These are phyloP conservation scores for Chlorella variabilis DNA, from an alignment of 163 green algal genomes.

Conservation along the genomic window DNA sequence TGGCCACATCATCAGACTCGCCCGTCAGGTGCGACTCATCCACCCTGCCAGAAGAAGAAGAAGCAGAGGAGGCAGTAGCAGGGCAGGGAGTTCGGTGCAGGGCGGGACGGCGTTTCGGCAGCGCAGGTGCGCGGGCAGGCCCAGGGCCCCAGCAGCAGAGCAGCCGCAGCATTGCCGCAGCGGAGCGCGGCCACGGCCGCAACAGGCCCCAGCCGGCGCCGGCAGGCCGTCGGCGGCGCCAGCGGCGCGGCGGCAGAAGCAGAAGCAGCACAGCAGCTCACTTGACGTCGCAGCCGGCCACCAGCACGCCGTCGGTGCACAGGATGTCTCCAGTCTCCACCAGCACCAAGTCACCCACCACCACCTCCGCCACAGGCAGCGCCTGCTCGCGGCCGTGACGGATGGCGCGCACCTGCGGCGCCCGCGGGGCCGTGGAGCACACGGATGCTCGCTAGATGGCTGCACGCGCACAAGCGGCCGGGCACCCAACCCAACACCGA, in stretches of 20 bases:
- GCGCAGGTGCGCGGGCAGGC: no score
- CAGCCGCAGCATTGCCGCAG: no score
- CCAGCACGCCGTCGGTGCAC: conserved; percentile 71
- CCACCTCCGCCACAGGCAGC: conserved; percentile 64
- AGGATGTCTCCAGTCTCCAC: conserved; percentile 88
- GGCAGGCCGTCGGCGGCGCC: neutral
- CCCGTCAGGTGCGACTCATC: conserved; percentile 92
- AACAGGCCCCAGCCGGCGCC: no score
- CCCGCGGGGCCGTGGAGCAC: no score
- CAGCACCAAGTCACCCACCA: conserved; percentile 86
- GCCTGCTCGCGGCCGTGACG: conserved; percentile 60
- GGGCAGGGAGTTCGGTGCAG: neutral
- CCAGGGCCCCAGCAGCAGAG: no score
- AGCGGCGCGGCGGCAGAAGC: neutral
- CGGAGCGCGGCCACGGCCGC: no score
- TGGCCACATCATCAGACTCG: conserved; percentile 79
- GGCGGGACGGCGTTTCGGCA: neutral
- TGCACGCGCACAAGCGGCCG: no score
- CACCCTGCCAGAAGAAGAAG: conserved; percentile 59
- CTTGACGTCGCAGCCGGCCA: conserved; percentile 74
- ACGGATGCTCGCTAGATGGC: no score
- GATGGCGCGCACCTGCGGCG: conserved; percentile 66
- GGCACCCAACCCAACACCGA: no score
- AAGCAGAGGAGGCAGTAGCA: neutral
- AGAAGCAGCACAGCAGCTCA: conserved; percentile 37